Base-by-base conservation (phyloP, 164 flowering plant genomes). In the Stephania cephalantha region DNA sequence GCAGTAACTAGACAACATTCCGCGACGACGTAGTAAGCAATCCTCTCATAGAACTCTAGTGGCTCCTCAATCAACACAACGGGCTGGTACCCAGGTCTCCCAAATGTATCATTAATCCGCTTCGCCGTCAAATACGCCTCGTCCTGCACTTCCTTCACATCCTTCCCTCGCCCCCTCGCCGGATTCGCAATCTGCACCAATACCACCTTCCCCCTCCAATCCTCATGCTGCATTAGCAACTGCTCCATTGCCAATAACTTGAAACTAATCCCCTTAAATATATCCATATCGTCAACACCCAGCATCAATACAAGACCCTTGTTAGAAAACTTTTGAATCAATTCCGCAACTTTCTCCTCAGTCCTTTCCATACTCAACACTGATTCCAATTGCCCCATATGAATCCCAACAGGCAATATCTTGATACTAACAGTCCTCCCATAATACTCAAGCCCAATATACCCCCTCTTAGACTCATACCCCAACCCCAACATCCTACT, bases 101-200 rank as follows among this genome's bases (percentile, higher is more conserved):
- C 74, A 13, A 76, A 76, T 35, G 64, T 25, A 18, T 71, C 74
- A 76, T 76, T 76, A 48, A 76, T 76, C 74, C 78, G 70, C 30
- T 76, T 76, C 69, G 71, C 69, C 2, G 78, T 76, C 6, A 58
- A 64, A 17, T 71, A 71, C 7, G 64, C 46, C 65, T 76, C 78
- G 71, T 20, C 50, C 44, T 76, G 74, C 46, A 76, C 78, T 64
- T 76, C 78, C 71, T 76, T 65, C 29, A 76, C 78, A 71, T 76
- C 78, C 65, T 71, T 76, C 30, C 78, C 78, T 12, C 74, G 13
- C 1, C 78, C 78, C 70, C 78, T 71, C n/a, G 78, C 78, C 12
- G 78, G 78, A 71, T 76, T 76, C n/a, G 78, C 78, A 70, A 76
- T 76, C 61, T 76, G 78, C 46, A 76, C 74, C 78, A 76, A 71